A percentile compares a stretch with the other conserved stretches of the same genome.
Conservation (phyloP, 345 rosid genomes). For the Hypericum perforatum region DNA sequence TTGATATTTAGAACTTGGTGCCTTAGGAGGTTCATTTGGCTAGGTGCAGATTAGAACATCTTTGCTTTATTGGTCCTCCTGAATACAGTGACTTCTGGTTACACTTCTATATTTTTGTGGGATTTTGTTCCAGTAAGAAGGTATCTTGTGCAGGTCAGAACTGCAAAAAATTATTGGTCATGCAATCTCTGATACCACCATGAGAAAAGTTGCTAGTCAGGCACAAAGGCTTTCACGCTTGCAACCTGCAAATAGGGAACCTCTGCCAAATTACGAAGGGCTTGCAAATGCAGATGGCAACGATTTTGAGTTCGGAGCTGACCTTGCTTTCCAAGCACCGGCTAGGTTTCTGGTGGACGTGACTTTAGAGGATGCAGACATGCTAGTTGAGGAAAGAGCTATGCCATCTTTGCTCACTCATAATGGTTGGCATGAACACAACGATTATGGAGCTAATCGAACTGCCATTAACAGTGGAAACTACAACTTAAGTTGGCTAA, state of each 20-base stretch:
- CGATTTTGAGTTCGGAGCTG: conserved; percentile 65
- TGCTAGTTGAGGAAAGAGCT: conserved; percentile 33
- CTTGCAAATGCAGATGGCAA: conserved; percentile 27
- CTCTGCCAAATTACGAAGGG: conserved; percentile 22
- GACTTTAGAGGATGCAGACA: conserved; percentile 40
- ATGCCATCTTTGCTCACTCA: conserved; percentile 26
- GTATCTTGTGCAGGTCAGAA: conserved; percentile 42
- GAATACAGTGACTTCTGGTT: too few relatives aligned
- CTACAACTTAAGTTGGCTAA: conserved; percentile 72
- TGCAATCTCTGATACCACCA: conserved; percentile 35
- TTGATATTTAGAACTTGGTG: too few relatives aligned
- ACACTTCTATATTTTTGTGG: too few relatives aligned
- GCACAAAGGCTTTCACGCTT: conserved; percentile 44
- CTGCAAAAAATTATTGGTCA: conserved; percentile 68
- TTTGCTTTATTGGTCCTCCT: too few relatives aligned
- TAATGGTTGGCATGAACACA: conserved; percentile 42
- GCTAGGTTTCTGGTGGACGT: conserved; percentile 67
- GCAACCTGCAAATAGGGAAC: conserved; percentile 40
- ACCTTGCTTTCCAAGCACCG: conserved; percentile 65
- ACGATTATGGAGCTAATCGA: conserved; percentile 20
- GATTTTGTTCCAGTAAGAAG: background rate
- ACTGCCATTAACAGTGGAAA: conserved; percentile 25
- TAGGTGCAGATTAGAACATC: too few relatives aligned
- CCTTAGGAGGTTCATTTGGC: too few relatives aligned
- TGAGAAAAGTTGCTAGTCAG: conserved; percentile 46